Evolutionary conservation across 345 rosid genomes (phyloP).

Genomic region (Reutealis trisperma): DNA sequence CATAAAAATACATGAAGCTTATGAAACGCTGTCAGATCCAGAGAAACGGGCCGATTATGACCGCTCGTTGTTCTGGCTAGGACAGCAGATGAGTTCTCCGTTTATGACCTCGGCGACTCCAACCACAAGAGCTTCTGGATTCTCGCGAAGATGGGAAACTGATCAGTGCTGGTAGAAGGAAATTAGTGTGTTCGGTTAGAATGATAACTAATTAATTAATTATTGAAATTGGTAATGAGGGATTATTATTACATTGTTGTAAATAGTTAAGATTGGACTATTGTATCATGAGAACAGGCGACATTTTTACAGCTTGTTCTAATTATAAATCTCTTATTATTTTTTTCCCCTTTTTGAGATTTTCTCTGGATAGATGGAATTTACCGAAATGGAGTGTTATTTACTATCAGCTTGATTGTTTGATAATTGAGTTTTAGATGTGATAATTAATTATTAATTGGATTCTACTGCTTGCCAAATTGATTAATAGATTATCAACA

Average conservation of each 20-base stretch:
- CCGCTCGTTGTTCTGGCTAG: conserved; percentile 35
- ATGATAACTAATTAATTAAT: too few relatives aligned
- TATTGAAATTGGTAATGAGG: background rate
- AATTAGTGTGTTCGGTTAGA: background rate
- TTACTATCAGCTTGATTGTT: too few relatives aligned
- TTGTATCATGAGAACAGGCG: conserved; percentile 10
- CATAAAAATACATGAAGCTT: conserved; percentile 62
- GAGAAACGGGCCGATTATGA: conserved; percentile 62
- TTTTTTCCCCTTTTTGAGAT: too few relatives aligned
- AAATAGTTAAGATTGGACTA: background rate
- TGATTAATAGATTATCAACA: too few relatives aligned
- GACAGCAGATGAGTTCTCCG: conserved; percentile 25
- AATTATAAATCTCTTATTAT: background rate
- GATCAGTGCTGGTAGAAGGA: conserved; percentile 67
- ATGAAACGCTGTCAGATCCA: conserved; percentile 66
- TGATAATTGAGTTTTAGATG: too few relatives aligned
- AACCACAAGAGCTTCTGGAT: conserved; percentile 16
- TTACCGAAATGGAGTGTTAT: too few relatives aligned
- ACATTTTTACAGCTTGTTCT: conserved; percentile 1
- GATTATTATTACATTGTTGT: background rate
- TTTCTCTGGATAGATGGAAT: too few relatives aligned
- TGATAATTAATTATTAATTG: too few relatives aligned
- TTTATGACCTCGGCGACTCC: conserved; percentile 23
- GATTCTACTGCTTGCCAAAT: too few relatives aligned
- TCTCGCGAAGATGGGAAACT: conserved; percentile 59